Base-by-base conservation (phyloP, 495 filamentous ascomycete genomes). In the Aeminium ludgeri region DNA sequence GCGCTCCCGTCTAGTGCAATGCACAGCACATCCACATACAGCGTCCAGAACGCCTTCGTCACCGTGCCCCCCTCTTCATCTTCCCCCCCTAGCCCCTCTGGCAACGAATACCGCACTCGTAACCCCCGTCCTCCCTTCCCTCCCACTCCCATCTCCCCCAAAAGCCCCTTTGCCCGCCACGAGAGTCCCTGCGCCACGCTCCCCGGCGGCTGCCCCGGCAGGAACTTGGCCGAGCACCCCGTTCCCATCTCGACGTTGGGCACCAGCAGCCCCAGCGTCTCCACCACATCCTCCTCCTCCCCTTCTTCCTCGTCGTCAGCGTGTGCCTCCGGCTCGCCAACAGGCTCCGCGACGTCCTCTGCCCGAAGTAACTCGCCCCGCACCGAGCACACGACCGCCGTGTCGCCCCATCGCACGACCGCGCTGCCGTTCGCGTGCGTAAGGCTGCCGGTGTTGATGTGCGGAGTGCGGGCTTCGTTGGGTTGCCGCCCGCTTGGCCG, bases 201-300 rank as follows among this genome's bases (percentile, higher is more conserved):
- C 0, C 73, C 75, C 0, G 89, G 89, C 25, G 52, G 40, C 12
- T 76, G 73, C 38, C 86, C 83, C 0, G 89, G 86, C 18, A 92
- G 67, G 55, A 84, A 81, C 20, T 78, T 72, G 0, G 86, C 83
- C 6, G 83, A 78, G 57, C 82, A 92, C 8, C 89, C 89, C 8
- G 89, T 96, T 20, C 74, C 65, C 19, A 97, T 61, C 49, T 94
- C 89, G 19, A 96, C 65, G 53, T 97, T 96, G 3, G 89, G 91
- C 10, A 97, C 89, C 7, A 96, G 64, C 23, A 97, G 63, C 42
- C 77, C 73, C 50, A 82, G 54, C 28, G 67, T 62, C 54, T 69
- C 59, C 25, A 79, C 61, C 16, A 29, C 8, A 13, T 41, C 34
- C 40, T 35, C n/a, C 40, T 38, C 33, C 11, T 49, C 28, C 8